Conservation (phyloP, 2,329 filamentous ascomycete genomes). For the Botrytis sinoallii region DNA sequence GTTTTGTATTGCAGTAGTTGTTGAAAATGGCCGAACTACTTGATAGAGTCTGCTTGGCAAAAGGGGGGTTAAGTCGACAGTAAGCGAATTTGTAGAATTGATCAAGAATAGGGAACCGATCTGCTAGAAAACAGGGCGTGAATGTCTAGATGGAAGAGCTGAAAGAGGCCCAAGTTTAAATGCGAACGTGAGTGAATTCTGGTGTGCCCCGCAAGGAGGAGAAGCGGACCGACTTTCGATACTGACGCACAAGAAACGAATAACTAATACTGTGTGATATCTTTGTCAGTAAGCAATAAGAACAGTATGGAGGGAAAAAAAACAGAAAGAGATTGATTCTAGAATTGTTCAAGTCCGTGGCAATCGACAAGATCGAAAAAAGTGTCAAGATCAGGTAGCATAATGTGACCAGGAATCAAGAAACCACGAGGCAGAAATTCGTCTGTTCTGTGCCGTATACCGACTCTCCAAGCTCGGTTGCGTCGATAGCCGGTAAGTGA, state of each 20-base stretch:
- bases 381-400: not conserved
- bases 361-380: not conserved
- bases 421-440: not conserved
- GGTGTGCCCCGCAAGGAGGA: slow-evolving; percentile 3
- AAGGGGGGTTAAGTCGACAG: slow-evolving; percentile 8
- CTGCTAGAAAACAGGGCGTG: not conserved
- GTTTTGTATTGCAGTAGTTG: not conserved
- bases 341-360: not conserved
- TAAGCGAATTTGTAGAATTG: slow-evolving; percentile 7
- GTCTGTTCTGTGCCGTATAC: not conserved
- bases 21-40: not conserved
- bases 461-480: not conserved
- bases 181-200: slow-evolving; percentile 8
- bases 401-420: not conserved
- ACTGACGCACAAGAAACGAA: slow-evolving; percentile 14
- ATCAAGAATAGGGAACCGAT: not conserved
- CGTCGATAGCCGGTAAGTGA: not conserved
- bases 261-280: not conserved
- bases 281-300: not conserved
- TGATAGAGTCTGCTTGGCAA: not conserved
- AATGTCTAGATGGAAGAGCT: slow-evolving; percentile 1
- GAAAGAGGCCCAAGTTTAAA: slow-evolving; percentile 9
- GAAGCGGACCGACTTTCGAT: not conserved
- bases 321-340: not conserved
- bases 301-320: not conserved